Conservation (phyloP, 495 filamentous ascomycete genomes). For the Parathielavia hyrcaniae region DNA sequence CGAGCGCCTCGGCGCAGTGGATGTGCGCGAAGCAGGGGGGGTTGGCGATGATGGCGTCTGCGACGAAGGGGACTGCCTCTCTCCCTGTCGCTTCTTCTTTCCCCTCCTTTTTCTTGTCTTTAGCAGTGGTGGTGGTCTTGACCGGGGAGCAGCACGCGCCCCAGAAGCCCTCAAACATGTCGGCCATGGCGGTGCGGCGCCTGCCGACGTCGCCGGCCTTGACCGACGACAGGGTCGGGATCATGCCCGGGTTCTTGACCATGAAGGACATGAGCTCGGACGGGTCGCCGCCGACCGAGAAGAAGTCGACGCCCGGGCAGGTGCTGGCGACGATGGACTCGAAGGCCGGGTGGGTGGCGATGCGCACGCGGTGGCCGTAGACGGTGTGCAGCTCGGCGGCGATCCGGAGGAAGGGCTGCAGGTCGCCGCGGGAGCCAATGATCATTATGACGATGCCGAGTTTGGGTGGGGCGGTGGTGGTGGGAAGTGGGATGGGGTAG, state of each 20-base stretch:
- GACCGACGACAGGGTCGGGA: conserved; percentile 62
- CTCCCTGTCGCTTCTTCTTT: conserved; percentile 47
- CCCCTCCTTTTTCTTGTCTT: conserved; percentile 54
- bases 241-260: conserved; percentile 77
- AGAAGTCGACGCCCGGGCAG: conserved; percentile 62
- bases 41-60: conserved; percentile 79
- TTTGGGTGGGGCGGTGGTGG: neutral
- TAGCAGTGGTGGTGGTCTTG: conserved; percentile 39
- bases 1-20: conserved; percentile 74
- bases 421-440: conserved; percentile 71
- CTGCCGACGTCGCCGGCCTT: conserved; percentile 61
- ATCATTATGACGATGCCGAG: conserved; percentile 77
- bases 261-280: conserved; percentile 78
- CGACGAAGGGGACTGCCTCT: conserved; percentile 58
- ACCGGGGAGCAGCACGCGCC: conserved; percentile 50
- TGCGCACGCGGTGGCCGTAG: conserved; percentile 67
- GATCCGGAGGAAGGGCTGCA: conserved; percentile 67
- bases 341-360: conserved; percentile 72
- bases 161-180: conserved; percentile 75
- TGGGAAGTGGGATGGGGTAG: neutral
- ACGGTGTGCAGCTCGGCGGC: conserved; percentile 55
- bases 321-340: conserved; percentile 60
- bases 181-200: conserved; percentile 59
- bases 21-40: conserved; percentile 77
- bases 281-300: conserved; percentile 72